Percentiles rank a stretch among this genome's conserved stretches.
phyloP scores from a whole-genome alignment of 352 stramenopile species.

The Phytophthora vignae region DNA sequence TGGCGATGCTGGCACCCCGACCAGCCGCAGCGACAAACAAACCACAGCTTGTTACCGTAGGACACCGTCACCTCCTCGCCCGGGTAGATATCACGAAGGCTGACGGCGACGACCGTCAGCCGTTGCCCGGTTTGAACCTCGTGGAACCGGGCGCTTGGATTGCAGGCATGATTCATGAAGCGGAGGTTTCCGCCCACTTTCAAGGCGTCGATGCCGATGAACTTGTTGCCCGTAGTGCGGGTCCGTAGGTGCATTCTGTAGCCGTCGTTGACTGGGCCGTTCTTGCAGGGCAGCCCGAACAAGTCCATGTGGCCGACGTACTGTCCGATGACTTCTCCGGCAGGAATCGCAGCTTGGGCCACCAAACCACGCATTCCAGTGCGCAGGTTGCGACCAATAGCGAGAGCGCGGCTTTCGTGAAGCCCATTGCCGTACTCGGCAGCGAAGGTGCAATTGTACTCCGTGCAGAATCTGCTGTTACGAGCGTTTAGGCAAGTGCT shows the following conservation, averaged over 20 bases:
- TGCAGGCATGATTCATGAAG: background rate
- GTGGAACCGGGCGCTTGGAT: background rate
- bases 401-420: background rate
- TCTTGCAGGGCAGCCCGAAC: conserved; percentile 3
- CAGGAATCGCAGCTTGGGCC: background rate
- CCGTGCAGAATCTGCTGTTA: conserved; percentile 2
- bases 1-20: conserved; percentile 7
- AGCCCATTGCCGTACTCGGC: conserved; percentile 1
- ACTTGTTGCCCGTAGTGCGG: background rate
- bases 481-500: background rate
- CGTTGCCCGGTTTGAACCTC: background rate
- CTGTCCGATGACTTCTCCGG: background rate
- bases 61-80: conserved; percentile 3
- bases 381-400: background rate
- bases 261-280: background rate
- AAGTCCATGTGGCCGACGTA: background rate
- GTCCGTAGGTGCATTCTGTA: conserved; percentile 1
- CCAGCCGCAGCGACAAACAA: conserved; percentile 4
- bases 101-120: background rate
- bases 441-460: background rate
- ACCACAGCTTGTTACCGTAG: conserved; percentile 1
- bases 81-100: background rate
- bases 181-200: background rate
- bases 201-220: background rate
- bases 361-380: conserved; percentile 3